Percentiles rank a stretch among this genome's conserved stretches.
Conservation (phyloP, 495 filamentous ascomycete species). For the Rhypophila decipiens region DNA sequence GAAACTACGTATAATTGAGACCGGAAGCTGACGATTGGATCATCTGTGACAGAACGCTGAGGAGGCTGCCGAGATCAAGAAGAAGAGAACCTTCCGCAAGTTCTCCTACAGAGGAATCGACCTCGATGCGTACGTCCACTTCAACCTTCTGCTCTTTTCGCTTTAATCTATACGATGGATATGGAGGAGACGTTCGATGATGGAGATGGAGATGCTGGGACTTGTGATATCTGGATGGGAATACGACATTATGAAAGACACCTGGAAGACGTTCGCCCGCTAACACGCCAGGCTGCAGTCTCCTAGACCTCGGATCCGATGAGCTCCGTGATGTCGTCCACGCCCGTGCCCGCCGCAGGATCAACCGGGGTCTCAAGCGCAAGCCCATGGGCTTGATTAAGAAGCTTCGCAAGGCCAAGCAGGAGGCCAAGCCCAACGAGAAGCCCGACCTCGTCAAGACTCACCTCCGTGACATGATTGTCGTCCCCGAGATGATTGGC, state of each 20-base stretch:
- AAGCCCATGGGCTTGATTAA: constrained; percentile 99
- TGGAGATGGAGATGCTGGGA: neutral
- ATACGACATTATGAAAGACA: no score
- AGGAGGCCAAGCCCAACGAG: constrained; percentile 99
- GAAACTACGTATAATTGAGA: neutral
- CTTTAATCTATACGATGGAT: neutral
- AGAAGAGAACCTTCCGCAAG: constrained; percentile 98
- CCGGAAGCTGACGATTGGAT: neutral
- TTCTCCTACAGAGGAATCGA: constrained; percentile 99
- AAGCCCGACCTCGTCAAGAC: constrained; percentile 98
- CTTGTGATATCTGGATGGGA: neutral
- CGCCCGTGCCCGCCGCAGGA: constrained; percentile 94
- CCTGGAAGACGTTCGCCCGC: no score
- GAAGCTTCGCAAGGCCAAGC: constrained; percentile 99
- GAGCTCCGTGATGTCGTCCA: constrained; percentile 99
- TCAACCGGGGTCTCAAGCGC: constrained; percentile 99
- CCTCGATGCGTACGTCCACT: constrained; percentile 84
- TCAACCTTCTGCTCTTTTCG: neutral
- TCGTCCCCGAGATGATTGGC: constrained; percentile 99
- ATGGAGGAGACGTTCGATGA: neutral
- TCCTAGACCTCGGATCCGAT: constrained; percentile 97
- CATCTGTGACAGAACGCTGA: constrained; percentile 65
- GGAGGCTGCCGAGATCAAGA: constrained; percentile 98
- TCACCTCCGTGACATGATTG: constrained; percentile 98
- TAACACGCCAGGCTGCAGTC: constrained; percentile 35